These are phyloP conservation scores for Dicorynia guianensis DNA, from an alignment of 306 rosid genomes.

Conservation along the genomic window DNA sequence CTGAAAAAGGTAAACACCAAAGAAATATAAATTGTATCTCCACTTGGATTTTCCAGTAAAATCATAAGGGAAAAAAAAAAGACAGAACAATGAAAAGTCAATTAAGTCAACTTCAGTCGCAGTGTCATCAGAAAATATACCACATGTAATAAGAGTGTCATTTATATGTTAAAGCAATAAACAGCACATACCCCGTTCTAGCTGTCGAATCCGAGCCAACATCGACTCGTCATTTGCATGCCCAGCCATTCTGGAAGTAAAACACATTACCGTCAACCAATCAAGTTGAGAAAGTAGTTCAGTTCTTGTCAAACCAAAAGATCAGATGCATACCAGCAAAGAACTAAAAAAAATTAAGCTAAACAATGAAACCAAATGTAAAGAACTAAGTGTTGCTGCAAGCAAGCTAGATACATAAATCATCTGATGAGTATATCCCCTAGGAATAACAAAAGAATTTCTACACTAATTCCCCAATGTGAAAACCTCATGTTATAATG, in stretches of 20 bases:
- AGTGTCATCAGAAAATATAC: background rate
- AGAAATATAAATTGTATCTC: background rate
- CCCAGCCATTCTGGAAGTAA: conserved; percentile 53
- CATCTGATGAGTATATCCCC: background rate
- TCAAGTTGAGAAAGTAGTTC: conserved; percentile 1
- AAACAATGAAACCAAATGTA: conserved; percentile 1
- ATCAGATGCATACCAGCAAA: conserved; percentile 22
- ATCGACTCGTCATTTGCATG: conserved; percentile 46
- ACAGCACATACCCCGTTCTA: conserved; percentile 73
- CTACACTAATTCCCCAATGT: background rate
- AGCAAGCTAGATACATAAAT: background rate
- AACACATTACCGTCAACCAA: background rate
- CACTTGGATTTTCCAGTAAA: background rate
- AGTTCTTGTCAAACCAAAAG: conserved; percentile 20
- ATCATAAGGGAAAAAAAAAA: background rate
- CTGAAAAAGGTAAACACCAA: background rate
- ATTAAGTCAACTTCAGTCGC: conserved; percentile 12
- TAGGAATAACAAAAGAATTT: background rate
- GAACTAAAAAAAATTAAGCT: conserved; percentile 13
- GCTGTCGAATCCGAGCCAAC: conserved; percentile 68
- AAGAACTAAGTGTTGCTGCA: conserved; percentile 18
- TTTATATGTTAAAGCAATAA: background rate
- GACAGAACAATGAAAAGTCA: background rate
- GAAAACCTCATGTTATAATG: background rate
- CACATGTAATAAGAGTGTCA: conserved; percentile 20